Base-by-base conservation (phyloP, 1,284 basidiomycete genomes). In the Ganoderma leucocontextum region DNA sequence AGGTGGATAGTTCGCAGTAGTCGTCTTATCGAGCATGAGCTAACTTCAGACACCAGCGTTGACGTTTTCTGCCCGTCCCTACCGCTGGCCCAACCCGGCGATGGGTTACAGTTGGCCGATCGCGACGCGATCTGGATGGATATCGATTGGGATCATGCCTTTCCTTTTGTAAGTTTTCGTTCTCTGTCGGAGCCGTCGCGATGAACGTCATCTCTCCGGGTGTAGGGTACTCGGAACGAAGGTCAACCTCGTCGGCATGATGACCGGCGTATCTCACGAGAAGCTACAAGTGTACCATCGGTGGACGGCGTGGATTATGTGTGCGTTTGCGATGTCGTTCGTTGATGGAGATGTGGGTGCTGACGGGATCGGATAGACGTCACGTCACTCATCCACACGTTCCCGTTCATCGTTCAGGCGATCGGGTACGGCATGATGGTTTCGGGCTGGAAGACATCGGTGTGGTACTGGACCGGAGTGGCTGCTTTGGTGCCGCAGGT, bases 231-330 rank as follows among this genome's bases (percentile, higher is more conserved):
- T 84, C 70, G 80, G 80, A 2, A 79, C 79, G n/a, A 85, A 85
- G 65, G 75, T 80, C 64, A 84, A 84, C 73, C 70, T 78, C 55
- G 74, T 85, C 57, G 77, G 75, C 4, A 70, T 83, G 57, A 66
- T 84, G 33, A 82, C 82, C 7, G 81, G 82, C 22, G 78, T 79
- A 13, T 82, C 82, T n/a, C 83, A 84, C 70, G 83, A 84, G 72
- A 82, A 82, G 72, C 79, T 85, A 1, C 82, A 84, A 68, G 81
- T 84, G 9, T 82, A 80, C 71, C 83, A 85, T 68, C 81, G 82
- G 49, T 83, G 82, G 79, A 71, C 80, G 0, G 79, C 80, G 6
- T 72, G 79, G 66, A 66, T 80, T 38, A 80, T 81, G 78, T 80
- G 80, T 81, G 70, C 13, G 79, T 72, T 17, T 9, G n/a, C 25